Base-by-base conservation (phyloP, 139 green algal species). In the Picochlorum sp. region DNA sequence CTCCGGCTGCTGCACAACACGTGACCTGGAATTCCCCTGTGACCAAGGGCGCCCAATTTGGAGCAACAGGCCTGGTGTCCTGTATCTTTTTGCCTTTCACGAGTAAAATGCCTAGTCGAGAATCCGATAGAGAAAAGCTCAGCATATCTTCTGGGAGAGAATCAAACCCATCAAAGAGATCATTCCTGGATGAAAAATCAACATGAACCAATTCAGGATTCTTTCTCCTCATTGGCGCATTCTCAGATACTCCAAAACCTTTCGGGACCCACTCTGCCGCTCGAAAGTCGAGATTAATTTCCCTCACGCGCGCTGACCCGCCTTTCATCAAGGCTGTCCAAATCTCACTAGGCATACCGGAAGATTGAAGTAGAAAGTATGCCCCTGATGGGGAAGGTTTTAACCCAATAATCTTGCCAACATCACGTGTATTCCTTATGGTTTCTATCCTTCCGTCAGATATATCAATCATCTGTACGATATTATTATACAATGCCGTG, bases 271-370 rank as follows among this genome's bases (percentile, higher is more conserved):
- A 94, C 66, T 92, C 87, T 20, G 90, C 83, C 21, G 84, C 73
- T 6, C 75, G 83, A 74, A 92, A 90, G 15, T 80, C 80, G 28
- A 91, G 74, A 69, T 94, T 83, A n/a, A 94, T 66, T 47, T 89
- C 68, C 7, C 85, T 66, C 23, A 92, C 58, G 0, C 86, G 71
- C 16, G n/a, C 11, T 2, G 85, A 80, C 45, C 20, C 14, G 0
- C 18, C 50, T 15, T 45, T 49, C 15, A 37, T 26, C 41, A 61
- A 65, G 56, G 86, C 82, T 26, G 71, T 63, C 87, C 87, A 94
- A 23, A 93, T 78, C 76, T 94, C 87, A 24, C 82, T 79, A 11
- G 87, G 82, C 2, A 80, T 75, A 0, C 75, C 80, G 44, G 81
- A 84, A 57, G 86, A 58, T 20, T 84, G 54, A 34, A 94, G 45